Percentiles rank a stretch among this genome's conserved stretches.
Conservation (phyloP, 305 asterid species). For the Caryopteris hybrid region DNA sequence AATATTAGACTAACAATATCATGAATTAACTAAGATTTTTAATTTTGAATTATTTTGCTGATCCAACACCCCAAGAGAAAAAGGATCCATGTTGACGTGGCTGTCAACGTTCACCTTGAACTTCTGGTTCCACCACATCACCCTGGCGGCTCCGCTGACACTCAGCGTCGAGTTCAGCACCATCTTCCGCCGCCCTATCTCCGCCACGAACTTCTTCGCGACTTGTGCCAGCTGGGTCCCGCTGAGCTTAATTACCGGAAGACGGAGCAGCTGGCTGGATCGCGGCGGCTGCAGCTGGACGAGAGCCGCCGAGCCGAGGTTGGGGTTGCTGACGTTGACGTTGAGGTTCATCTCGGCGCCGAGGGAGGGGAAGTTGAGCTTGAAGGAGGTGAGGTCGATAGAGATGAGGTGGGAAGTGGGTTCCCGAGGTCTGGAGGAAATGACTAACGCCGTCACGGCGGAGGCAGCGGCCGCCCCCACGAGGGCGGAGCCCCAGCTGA, state of each 20-base stretch:
- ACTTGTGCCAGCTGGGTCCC: conserved; percentile 59
- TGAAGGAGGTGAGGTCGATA: conserved; percentile 79
- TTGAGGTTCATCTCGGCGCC: conserved; percentile 75
- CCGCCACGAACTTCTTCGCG: conserved; percentile 51
- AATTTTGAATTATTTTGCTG: conserved; percentile 57
- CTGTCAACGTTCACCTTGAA: conserved; percentile 73
- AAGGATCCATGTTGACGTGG: conserved; percentile 78
- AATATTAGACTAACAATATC: no score
- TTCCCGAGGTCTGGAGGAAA: conserved; percentile 64
- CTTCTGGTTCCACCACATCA: conserved; percentile 76
- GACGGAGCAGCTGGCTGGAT: conserved; percentile 67
- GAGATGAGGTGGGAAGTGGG: conserved; percentile 82
- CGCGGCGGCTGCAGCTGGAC: conserved; percentile 52
- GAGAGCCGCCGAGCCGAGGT: conserved; percentile 33
- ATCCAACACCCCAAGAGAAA: conserved; percentile 61
- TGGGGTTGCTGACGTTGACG: conserved; percentile 94
- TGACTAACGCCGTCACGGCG: conserved; percentile 30
- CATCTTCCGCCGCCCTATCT: conserved; percentile 72
- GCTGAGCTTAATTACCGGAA: conserved; percentile 53
- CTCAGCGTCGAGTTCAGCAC: conserved; percentile 64
- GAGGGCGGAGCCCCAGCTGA: conserved; percentile 81
- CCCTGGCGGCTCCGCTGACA: conserved; percentile 59
- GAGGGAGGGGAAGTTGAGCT: conserved; percentile 72
- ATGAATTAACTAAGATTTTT: conserved; percentile 29
- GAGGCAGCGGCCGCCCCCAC: conserved; percentile 88